Percentiles rank a stretch among this genome's conserved stretches.
phyloP scores from a whole-genome alignment of 169 alveolate genomes.

The Plasmodium berghei region DNA sequence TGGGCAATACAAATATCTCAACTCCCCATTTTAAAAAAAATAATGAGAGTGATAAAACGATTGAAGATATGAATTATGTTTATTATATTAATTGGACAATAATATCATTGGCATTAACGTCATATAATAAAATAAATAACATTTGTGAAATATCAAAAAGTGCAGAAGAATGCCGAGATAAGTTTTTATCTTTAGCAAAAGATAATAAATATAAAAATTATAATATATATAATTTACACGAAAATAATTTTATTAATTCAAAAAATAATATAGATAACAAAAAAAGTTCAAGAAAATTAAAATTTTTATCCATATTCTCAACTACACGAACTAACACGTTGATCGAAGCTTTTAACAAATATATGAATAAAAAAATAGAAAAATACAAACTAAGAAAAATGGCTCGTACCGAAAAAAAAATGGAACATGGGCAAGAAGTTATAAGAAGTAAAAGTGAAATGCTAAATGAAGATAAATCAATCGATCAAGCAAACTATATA shows the following conservation, averaged over 20 bases:
- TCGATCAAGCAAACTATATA: background rate
- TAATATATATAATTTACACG: conserved; percentile 9
- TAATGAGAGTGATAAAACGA: conserved; percentile 1
- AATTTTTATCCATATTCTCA: conserved; percentile 48
- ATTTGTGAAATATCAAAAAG: conserved; percentile 38
- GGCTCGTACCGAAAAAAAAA: no score
- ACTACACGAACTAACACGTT: conserved; percentile 16
- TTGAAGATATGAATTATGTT: conserved; percentile 9
- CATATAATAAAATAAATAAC: conserved; percentile 64
- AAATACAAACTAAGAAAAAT: conserved; percentile 7
- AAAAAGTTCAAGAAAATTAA: conserved; percentile 30
- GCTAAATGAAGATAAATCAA: background rate
- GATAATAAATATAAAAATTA: conserved; percentile 2
- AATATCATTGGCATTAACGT: conserved; percentile 61
- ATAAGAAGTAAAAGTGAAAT: background rate
- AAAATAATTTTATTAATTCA: conserved; percentile 14
- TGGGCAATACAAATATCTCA: background rate
- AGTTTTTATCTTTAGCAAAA: conserved; percentile 45
- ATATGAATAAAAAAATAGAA: conserved; percentile 33
- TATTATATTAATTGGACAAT: conserved; percentile 65
- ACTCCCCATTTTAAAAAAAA: background rate
- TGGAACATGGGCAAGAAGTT: no score
- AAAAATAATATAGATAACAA: conserved; percentile 5
- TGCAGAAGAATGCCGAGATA: conserved; percentile 60
- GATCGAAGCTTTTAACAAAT: conserved; percentile 29